These are phyloP conservation scores for Septoria petroselini DNA, from an alignment of 2,329 filamentous ascomycete species.

Conservation along the genomic window DNA sequence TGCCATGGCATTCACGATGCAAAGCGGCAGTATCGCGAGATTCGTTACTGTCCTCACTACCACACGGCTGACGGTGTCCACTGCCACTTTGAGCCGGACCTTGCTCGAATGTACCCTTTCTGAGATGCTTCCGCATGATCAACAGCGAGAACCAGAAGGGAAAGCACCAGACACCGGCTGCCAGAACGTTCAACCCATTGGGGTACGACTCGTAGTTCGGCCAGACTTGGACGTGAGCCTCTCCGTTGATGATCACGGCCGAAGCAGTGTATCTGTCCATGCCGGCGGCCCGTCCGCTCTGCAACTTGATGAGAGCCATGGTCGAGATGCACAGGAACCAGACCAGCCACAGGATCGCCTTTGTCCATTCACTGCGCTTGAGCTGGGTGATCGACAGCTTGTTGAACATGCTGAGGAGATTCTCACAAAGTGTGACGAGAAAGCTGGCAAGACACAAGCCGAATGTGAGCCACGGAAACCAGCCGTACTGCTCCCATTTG, in stretches of 20 bases:
- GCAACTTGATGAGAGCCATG: neutral
- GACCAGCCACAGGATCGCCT: constrained; percentile 3
- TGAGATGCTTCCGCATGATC: constrained; percentile 9
- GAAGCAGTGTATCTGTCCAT: constrained; percentile 1
- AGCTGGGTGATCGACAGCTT: constrained; percentile 5
- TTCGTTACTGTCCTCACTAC: no score
- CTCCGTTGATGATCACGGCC: neutral
- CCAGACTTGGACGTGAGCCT: constrained; percentile 3
- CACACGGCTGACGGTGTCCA: no score
- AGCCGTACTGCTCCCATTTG: constrained; percentile 2
- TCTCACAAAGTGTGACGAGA: constrained; percentile 7
- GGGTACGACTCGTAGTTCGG: constrained; percentile 4
- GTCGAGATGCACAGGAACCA: constrained; percentile 7
- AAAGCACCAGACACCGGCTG: neutral
- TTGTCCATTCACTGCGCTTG: constrained; percentile 6
- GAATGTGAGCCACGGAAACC: constrained; percentile 8
- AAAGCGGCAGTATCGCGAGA: neutral
- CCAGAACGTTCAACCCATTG: neutral
- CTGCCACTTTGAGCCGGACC: neutral
- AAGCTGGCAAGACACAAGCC: constrained; percentile 1
- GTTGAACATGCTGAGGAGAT: constrained; percentile 4
- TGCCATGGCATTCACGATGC: no score
- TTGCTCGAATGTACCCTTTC: constrained; percentile 5
- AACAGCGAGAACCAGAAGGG: constrained; percentile 8
- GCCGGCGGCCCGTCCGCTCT: neutral